Percentiles rank a stretch among this genome's conserved stretches.
These are phyloP conservation scores for Plasmodium sp. DNA, from an alignment of 169 alveolate genomes.

Conservation along the genomic window DNA sequence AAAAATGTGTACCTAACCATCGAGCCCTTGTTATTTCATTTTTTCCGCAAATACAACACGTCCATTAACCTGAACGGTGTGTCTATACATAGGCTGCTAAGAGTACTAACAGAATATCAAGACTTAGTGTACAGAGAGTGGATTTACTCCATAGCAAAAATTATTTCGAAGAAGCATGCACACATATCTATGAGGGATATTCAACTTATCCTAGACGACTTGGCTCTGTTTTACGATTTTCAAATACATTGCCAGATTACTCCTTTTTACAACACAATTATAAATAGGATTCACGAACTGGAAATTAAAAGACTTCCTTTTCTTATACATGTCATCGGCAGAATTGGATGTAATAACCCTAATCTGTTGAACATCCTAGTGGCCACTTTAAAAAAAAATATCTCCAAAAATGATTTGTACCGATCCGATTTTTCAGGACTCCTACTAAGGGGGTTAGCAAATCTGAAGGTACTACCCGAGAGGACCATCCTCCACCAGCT, in stretches of 20 bases:
- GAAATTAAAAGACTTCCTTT: slow-evolving; percentile 82
- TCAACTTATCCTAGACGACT: slow-evolving; percentile 84
- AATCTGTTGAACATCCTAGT: slow-evolving; percentile 77
- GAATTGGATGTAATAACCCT: slow-evolving; percentile 81
- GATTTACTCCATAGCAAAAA: slow-evolving; percentile 83
- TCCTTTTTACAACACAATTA: slow-evolving; percentile 77
- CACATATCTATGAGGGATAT: slow-evolving; percentile 85
- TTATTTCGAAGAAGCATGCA: slow-evolving; percentile 78
- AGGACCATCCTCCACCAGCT: slow-evolving; percentile 75
- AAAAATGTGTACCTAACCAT: slow-evolving; percentile 60
- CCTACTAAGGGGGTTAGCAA: slow-evolving; percentile 80
- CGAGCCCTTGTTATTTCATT: slow-evolving; percentile 71
- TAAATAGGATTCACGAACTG: slow-evolving; percentile 79
- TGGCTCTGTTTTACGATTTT: slow-evolving; percentile 84
- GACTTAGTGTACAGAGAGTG: slow-evolving; percentile 85
- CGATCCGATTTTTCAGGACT: slow-evolving; percentile 81
- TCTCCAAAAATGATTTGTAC: slow-evolving; percentile 79
- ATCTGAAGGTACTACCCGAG: slow-evolving; percentile 81
- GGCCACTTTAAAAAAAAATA: slow-evolving; percentile 67
- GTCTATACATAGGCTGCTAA: slow-evolving; percentile 77
- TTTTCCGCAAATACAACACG: slow-evolving; percentile 56
- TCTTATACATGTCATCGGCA: slow-evolving; percentile 82
- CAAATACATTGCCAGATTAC: slow-evolving; percentile 80
- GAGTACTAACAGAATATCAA: slow-evolving; percentile 84
- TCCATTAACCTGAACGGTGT: slow-evolving; percentile 63